Percentiles rank a stretch among this genome's conserved stretches.
These are phyloP conservation scores for Plasmodium gaboni DNA, from an alignment of 169 alveolate species.

Conservation along the genomic window DNA sequence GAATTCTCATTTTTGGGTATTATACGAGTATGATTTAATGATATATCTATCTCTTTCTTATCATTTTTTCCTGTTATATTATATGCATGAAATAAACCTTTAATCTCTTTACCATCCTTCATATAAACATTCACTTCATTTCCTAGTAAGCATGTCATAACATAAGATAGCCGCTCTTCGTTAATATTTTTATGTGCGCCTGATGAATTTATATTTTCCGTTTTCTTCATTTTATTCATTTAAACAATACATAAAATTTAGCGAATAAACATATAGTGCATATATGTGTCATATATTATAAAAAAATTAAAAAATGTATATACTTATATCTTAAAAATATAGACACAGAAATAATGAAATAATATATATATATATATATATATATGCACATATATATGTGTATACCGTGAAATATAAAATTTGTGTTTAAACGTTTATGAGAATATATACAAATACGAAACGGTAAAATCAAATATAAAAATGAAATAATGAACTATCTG, in stretches of 20 bases:
- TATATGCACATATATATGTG: constrained; percentile 3
- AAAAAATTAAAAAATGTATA: no score
- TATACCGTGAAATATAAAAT: background rate
- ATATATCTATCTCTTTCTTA: constrained; percentile 40
- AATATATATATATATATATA: background rate
- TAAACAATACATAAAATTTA: no score
- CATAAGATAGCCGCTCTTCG: constrained; percentile 46
- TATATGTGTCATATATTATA: no score
- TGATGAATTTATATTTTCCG: constrained; percentile 8
- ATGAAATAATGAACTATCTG: no score
- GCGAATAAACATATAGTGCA: no score
- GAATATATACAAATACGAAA: no score
- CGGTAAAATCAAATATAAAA: no score
- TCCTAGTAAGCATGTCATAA: constrained; percentile 55
- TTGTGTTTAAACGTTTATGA: no score
- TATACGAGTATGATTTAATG: constrained; percentile 50
- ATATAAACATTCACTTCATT: constrained; percentile 65
- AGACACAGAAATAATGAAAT: no score
- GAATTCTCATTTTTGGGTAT: constrained; percentile 38
- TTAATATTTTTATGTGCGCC: constrained; percentile 26
- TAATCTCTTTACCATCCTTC: constrained; percentile 73
- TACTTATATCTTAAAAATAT: no score
- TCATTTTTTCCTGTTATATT: constrained; percentile 15
- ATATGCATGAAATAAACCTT: constrained; percentile 62
- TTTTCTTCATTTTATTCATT: constrained; percentile 44